Base-by-base conservation (phyloP, 2,329 filamentous ascomycete species). In the Fusarium longipes region DNA sequence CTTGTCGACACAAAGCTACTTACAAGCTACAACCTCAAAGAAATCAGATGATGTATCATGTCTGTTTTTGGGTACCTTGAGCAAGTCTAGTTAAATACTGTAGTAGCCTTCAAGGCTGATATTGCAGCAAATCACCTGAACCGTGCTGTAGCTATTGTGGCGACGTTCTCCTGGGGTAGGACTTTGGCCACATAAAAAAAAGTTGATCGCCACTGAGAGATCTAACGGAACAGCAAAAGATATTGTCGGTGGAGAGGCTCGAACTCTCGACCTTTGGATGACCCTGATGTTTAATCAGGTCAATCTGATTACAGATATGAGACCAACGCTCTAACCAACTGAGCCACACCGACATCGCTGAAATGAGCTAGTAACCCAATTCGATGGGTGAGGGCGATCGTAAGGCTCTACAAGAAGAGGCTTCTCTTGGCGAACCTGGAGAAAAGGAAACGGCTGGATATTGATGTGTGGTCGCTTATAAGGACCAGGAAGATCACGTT, bases 251-350 rank as follows among this genome's bases (percentile, higher is more conserved):
- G 61, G 70, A 71, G 70, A 73, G 70, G 68, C 68, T 73, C 70
- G 70, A 73, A 73, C 70, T 73, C 70, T 73, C 70, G 70, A 73
- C 70, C 70, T 73, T 73, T 73, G 70, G 70, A 73, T 73, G 2
- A 55, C 70, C 45, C 62, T 73, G 64, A 65, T 60, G 56, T 73
- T 14, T 20, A 58, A 58, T 25, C 67, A 72, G 52, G 56, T 73
- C 70, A 73, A 61, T 47, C 58, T 61, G 17, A 44, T 39, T 30
- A 5, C 35, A 55, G 30, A 57, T 72, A 73, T 72, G 70, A 73
- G 70, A 73, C 70, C 70, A 73, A 72, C 70, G 70, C 70, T 73
- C 70, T 73, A 73, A 66, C 70, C 70, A 73, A 70, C 70, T 73
- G 70, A 73, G 71, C 71, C 69, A 73, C 65, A 68, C 71, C 65